Evolutionary conservation across 495 filamentous ascomycete genomes (phyloP).

Genomic region (Penicillium odoratum): DNA sequence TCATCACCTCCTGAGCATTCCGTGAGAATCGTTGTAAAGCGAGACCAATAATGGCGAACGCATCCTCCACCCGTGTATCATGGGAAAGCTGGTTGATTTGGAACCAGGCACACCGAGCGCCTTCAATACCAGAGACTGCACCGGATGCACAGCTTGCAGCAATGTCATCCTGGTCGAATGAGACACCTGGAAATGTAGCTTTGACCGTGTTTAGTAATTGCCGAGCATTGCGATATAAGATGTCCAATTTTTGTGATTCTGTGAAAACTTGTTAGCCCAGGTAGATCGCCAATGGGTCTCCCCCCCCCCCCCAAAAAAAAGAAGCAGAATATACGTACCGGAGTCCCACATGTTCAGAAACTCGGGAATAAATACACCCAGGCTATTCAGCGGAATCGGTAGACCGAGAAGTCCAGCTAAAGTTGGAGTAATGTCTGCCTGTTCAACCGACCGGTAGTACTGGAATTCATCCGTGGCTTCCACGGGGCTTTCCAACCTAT

Average conservation of each 20-base stretch:
- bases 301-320: not conserved
- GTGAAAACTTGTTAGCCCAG: not conserved
- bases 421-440: constrained; percentile 90
- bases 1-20: constrained; percentile 72
- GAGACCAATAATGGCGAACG: constrained; percentile 19
- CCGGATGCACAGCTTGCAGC: constrained; percentile 42
- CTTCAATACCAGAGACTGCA: constrained; percentile 50
- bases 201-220: constrained; percentile 75
- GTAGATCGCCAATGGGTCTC: not conserved
- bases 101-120: constrained; percentile 68
- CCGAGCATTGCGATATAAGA: constrained; percentile 71
- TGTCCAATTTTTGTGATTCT: constrained; percentile 56
- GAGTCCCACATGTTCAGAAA: constrained; percentile 73
- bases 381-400: constrained; percentile 87
- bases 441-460: constrained; percentile 82
- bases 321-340: constrained; percentile 37
- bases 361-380: constrained; percentile 82
- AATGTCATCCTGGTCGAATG: constrained; percentile 44
- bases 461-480: constrained; percentile 57
- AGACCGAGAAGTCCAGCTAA: constrained; percentile 85
- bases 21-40: constrained; percentile 58
- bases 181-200: constrained; percentile 61
- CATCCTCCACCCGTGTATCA: not conserved
- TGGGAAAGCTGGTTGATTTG: constrained; percentile 25
- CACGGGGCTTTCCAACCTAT: constrained; percentile 39